Evolutionary conservation across 768 basidiomycete species (phyloP), one percentile per base, ranked within the genome.

Genomic region (Infundibulicybe gibba): DNA sequence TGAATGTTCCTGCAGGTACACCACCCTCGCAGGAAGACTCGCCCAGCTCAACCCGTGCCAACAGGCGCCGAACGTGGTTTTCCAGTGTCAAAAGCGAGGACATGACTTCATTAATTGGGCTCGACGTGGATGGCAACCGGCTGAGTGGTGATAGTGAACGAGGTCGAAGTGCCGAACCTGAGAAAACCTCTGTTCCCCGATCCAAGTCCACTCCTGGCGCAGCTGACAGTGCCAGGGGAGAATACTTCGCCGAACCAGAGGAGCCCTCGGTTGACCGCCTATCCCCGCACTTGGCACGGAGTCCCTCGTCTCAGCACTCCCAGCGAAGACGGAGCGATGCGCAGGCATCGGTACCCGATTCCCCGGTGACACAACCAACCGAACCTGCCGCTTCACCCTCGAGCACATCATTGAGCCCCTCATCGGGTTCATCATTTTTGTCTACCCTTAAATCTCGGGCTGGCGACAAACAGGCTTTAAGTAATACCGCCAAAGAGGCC

Each of bases 401-500:
- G 2, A 62, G 54, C 41, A 62, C 63, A 5, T 44, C 40, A 55
- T 57, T 49, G 45, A 65, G 59, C 43, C 62, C 77, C 3, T 62
- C 74, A 1, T 76, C 74, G 45, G 71, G 83, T 17, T 64, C 77
- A 53, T 76, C 84, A 14, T 87, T 97, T 69, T 77, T 95, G 40
- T 80, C 87, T 14, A 83, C 86, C 17, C 74, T 90, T 44, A 88
- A 87, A 60, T 81, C 89, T 5, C 85, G 85, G 37, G 80, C 84
- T 0, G 71, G 70, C 2, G 94, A 94, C 63, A 94, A 92, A 60
- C 87, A 94, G 62, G 88, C 89, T 6, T 68, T 94, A 38, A 85
- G 83, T 52, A 85, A 88, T 55, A 81, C 87, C 0, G 90, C 93
- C 11, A 88, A 86, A 61, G 94, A 97, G 59, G 78, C 88, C 8